A percentile compares a stretch with the other conserved stretches of the same genome.
These are phyloP conservation scores for rapeseed (Brassica napus) DNA, from an alignment of 345 rosid genomes.

Conservation along the genomic window DNA sequence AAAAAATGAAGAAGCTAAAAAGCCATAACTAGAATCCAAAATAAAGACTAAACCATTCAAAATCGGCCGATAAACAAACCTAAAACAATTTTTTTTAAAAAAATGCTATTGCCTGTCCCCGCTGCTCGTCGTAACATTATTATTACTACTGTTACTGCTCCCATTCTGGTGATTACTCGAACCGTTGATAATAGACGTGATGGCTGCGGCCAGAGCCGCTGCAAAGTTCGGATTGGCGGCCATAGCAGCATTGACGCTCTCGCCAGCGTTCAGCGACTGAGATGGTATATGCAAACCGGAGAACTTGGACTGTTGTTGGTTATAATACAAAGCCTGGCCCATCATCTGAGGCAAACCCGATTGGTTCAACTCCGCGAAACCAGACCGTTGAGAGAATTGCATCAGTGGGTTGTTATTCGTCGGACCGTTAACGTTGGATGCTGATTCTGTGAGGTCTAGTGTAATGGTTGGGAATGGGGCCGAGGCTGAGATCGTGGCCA, in stretches of 20 bases:
- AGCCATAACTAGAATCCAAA: constrained; percentile 18
- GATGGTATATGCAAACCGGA: constrained; percentile 74
- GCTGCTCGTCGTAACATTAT: constrained; percentile 31
- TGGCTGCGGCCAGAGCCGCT: constrained; percentile 93
- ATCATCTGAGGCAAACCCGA: constrained; percentile 52
- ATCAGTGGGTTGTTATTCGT: constrained; percentile 40
- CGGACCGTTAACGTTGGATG: constrained; percentile 38
- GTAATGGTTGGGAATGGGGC: constrained; percentile 98
- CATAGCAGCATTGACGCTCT: constrained; percentile 59
- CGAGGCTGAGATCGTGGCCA: constrained; percentile 94
- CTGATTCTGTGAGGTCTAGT: constrained; percentile 69
- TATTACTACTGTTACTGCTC: constrained; percentile 25
- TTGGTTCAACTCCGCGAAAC: constrained; percentile 28
- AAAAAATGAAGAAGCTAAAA: not conserved
- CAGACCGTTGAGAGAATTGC: constrained; percentile 42
- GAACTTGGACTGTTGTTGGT: constrained; percentile 74
- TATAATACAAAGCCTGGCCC: constrained; percentile 59
- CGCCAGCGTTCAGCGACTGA: constrained; percentile 41
- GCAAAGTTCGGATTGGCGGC: constrained; percentile 92
- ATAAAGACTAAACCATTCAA: not conserved
- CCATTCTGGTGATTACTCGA: constrained; percentile 29
- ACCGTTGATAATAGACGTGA: constrained; percentile 78
- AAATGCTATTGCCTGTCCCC: constrained; percentile 35
- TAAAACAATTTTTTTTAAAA: constrained; percentile 6
- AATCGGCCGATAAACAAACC: not conserved